phyloP scores from a whole-genome alignment of 768 basidiomycete species.

The Trametes meyenii region DNA sequence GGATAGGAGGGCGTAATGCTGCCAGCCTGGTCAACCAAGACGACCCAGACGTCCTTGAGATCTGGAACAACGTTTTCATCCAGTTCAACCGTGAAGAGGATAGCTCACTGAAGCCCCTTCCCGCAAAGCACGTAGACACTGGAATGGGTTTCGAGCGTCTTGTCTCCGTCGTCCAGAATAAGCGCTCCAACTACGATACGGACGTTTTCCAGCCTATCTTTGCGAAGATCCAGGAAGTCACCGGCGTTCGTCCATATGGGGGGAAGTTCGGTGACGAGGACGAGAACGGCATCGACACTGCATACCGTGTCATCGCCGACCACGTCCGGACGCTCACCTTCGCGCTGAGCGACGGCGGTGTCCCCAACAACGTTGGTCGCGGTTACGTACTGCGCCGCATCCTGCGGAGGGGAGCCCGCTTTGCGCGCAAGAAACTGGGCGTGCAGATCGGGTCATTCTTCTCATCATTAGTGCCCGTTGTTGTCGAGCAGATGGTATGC shows the following conservation, averaged over 20 bases:
- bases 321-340: slow-evolving; percentile 95
- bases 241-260: slow-evolving; percentile 82
- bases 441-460: slow-evolving; percentile 95
- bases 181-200: slow-evolving; percentile 95
- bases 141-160: slow-evolving; percentile 99
- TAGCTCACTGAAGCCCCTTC: slow-evolving; percentile 76
- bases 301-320: slow-evolving; percentile 96
- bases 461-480: slow-evolving; percentile 86
- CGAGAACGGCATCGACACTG: slow-evolving; percentile 92
- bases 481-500: slow-evolving; percentile 86
- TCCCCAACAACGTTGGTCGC: slow-evolving; percentile 94
- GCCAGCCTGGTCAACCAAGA: slow-evolving; percentile 92
- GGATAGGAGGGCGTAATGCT: slow-evolving; percentile 96
- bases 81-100: slow-evolving; percentile 97
- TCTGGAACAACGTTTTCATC: slow-evolving; percentile 99
- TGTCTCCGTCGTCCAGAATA: slow-evolving; percentile 91
- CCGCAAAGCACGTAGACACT: slow-evolving; percentile 95
- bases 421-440: slow-evolving; percentile 91
- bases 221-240: slow-evolving; percentile 81
- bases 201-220: slow-evolving; percentile 94
- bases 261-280: slow-evolving; percentile 98
- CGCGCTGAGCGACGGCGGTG: slow-evolving; percentile 94
- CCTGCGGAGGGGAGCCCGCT: slow-evolving; percentile 90
- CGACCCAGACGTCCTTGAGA: slow-evolving; percentile 95
- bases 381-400: slow-evolving; percentile 98